A percentile compares a stretch with the other conserved stretches of the same genome.
These are phyloP conservation scores for Annulohypoxylon moriforme DNA, from an alignment of 495 filamentous ascomycete genomes.

Conservation along the genomic window DNA sequence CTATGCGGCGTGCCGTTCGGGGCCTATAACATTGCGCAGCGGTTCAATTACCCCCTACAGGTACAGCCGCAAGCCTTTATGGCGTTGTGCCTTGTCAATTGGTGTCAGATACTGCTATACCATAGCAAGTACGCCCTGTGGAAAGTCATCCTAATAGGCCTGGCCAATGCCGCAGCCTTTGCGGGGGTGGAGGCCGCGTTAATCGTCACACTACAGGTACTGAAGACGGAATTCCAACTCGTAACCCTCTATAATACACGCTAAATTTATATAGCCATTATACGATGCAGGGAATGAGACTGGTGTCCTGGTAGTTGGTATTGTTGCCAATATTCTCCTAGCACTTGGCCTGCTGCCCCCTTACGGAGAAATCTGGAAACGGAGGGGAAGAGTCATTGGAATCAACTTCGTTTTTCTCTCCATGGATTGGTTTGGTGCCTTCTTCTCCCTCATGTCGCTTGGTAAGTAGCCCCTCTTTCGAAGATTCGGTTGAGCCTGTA, in stretches of 20 bases:
- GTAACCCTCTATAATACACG: background rate
- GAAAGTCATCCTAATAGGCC: constrained; percentile 60
- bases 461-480: constrained; percentile 53
- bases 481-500: background rate
- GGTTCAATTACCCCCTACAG: constrained; percentile 80
- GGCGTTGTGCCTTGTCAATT: constrained; percentile 70
- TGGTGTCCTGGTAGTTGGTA: constrained; percentile 68
- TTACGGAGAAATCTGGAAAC: constrained; percentile 78
- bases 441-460: constrained; percentile 80
- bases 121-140: constrained; percentile 64
- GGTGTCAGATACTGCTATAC: constrained; percentile 74
- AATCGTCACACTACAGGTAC: constrained; percentile 70
- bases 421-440: constrained; percentile 76
- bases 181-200: constrained; percentile 70
- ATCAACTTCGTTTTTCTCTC: constrained; percentile 75
- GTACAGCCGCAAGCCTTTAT: constrained; percentile 79
- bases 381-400: constrained; percentile 74
- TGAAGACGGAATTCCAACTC: constrained; percentile 12
- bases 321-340: constrained; percentile 69
- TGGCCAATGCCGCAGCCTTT: constrained; percentile 58
- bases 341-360: constrained; percentile 73
- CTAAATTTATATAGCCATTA: constrained; percentile 48
- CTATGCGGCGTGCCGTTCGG: constrained; percentile 64
- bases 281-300: constrained; percentile 64
- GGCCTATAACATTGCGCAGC: constrained; percentile 60